These are phyloP conservation scores for Clonostachys solani DNA, from an alignment of 2,329 filamentous ascomycete genomes.

Conservation along the genomic window DNA sequence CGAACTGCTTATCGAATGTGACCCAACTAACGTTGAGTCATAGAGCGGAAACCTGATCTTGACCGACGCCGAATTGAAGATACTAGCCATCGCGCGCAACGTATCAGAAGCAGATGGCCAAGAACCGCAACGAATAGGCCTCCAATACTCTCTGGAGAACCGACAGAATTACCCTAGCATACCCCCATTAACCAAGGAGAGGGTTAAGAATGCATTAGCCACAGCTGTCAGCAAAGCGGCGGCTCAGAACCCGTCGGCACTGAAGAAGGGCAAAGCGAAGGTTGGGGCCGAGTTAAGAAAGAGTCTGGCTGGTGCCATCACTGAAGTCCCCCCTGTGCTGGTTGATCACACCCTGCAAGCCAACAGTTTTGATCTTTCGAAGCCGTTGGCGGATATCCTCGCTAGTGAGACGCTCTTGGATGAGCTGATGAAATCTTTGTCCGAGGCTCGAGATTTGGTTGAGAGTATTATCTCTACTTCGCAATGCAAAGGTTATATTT, in stretches of 20 bases:
- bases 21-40: conserved; percentile 3
- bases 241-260: conserved; percentile 24
- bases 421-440: conserved; percentile 62
- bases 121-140: conserved; percentile 73
- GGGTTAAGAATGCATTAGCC: conserved; percentile 65
- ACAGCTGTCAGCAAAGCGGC: conserved; percentile 58
- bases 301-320: conserved; percentile 77
- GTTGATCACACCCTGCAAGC: conserved; percentile 79
- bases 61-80: conserved; percentile 79
- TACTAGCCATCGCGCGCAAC: conserved; percentile 74
- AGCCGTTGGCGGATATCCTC: conserved; percentile 66
- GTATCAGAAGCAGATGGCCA: conserved; percentile 80
- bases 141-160: conserved; percentile 75
- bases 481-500: conserved; percentile 76
- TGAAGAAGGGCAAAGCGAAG: conserved; percentile 70
- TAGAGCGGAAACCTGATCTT: conserved; percentile 86
- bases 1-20: background rate
- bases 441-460: conserved; percentile 66
- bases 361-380: conserved; percentile 63
- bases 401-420: conserved; percentile 60
- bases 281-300: conserved; percentile 72
- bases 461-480: conserved; percentile 63
- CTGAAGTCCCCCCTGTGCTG: conserved; percentile 82
- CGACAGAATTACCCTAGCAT: conserved; percentile 80
- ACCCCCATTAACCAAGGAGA: conserved; percentile 69